phyloP scores from a whole-genome alignment of 768 basidiomycete species.

The Lanmaoa pseudosensibilis region DNA sequence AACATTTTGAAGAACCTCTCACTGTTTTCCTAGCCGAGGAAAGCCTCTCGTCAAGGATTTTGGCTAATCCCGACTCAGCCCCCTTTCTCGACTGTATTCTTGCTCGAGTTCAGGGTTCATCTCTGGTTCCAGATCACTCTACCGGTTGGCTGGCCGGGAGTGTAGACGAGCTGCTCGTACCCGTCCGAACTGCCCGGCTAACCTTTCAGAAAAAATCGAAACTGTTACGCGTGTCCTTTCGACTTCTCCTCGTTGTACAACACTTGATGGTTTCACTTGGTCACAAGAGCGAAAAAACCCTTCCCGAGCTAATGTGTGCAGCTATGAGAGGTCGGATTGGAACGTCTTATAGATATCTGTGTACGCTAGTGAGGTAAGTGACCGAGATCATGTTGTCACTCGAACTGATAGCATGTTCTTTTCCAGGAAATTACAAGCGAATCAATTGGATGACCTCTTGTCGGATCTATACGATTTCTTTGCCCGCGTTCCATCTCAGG shows the following conservation, averaged over 20 bases:
- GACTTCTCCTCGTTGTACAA: constrained; percentile 45
- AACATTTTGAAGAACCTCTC: constrained; percentile 69
- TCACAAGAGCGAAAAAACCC: constrained; percentile 37
- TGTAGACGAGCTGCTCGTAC: constrained; percentile 32
- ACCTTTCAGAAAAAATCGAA: constrained; percentile 34
- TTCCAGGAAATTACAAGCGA: constrained; percentile 42
- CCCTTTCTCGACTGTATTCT: constrained; percentile 41
- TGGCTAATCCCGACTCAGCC: constrained; percentile 23
- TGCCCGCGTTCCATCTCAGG: constrained; percentile 29
- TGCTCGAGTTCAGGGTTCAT: constrained; percentile 33
- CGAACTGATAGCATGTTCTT: constrained; percentile 16
- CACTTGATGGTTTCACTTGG: constrained; percentile 44
- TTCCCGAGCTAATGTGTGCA: constrained; percentile 44
- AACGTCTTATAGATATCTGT: constrained; percentile 46
- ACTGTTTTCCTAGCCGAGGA: constrained; percentile 31
- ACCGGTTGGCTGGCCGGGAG: constrained; percentile 28
- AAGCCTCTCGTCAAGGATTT: constrained; percentile 1
- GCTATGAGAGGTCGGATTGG: constrained; percentile 45
- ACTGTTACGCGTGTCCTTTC: constrained; percentile 48
- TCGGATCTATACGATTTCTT: constrained; percentile 43
- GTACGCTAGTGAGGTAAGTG: constrained; percentile 48
- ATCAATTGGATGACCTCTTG: constrained; percentile 40
- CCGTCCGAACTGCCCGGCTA: constrained; percentile 40
- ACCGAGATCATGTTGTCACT: background rate
- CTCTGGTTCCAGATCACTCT: constrained; percentile 15